A percentile compares a stretch with the other conserved stretches of the same genome.
Conservation (phyloP, 768 basidiomycete species). For the Russula emetica region DNA sequence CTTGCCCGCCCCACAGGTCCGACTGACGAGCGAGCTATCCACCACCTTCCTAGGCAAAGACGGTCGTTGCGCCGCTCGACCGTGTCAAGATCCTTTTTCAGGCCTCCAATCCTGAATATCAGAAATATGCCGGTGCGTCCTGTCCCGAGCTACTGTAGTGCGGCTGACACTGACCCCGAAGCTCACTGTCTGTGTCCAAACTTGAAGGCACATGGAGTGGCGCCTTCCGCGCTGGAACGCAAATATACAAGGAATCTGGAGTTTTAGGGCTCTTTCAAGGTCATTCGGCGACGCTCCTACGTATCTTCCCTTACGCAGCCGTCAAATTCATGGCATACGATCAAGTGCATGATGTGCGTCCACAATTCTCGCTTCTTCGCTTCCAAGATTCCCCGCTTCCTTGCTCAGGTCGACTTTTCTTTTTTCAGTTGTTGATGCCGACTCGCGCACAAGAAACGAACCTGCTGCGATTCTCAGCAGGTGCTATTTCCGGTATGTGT, state of each 20-base stretch:
- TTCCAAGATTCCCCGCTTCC: neutral
- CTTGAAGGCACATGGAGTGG: constrained; percentile 82
- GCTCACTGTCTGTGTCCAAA: constrained; percentile 36
- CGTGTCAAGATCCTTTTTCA: constrained; percentile 99
- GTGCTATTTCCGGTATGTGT: constrained; percentile 74
- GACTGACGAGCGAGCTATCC: constrained; percentile 10
- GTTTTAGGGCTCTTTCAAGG: constrained; percentile 86
- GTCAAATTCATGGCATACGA: constrained; percentile 98
- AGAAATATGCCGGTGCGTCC: constrained; percentile 77
- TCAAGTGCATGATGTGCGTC: constrained; percentile 67
- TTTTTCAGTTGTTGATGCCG: constrained; percentile 74
- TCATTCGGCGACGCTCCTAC: constrained; percentile 89
- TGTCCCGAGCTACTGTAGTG: neutral
- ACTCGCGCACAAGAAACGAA: constrained; percentile 75
- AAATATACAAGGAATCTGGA: constrained; percentile 68
- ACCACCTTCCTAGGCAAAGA: constrained; percentile 65
- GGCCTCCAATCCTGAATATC: constrained; percentile 91
- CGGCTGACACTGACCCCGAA: neutral
- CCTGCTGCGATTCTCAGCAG: constrained; percentile 74
- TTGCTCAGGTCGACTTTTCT: neutral
- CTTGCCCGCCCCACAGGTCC: constrained; percentile 14
- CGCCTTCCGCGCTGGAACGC: constrained; percentile 66
- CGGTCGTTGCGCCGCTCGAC: constrained; percentile 91
- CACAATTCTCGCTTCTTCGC: neutral
- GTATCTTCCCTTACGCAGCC: constrained; percentile 95